Percentiles rank a stretch among this genome's conserved stretches.
Evolutionary conservation across 257 asterid genomes (phyloP).

Genomic region (Nicotiana benthamiana): DNA sequence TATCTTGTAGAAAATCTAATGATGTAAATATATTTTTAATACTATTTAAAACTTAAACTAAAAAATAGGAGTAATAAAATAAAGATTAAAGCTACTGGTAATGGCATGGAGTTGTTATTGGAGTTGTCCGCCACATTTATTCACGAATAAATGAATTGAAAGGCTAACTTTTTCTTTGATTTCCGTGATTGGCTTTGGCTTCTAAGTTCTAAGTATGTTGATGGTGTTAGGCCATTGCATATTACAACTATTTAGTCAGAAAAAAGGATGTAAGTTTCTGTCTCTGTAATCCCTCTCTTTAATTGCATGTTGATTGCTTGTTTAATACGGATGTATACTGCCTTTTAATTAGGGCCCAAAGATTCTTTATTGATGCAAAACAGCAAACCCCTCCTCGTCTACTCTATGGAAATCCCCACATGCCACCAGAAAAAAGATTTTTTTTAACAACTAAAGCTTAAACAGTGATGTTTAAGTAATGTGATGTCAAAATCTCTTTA

Average conservation of each 20-base stretch:
- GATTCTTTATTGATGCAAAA: neutral
- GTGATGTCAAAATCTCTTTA: neutral
- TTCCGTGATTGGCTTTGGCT: neutral
- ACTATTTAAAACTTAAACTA: too few relatives aligned
- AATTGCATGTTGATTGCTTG: constrained; percentile 9
- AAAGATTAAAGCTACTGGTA: neutral
- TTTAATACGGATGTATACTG: neutral
- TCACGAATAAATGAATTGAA: neutral
- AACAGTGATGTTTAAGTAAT: neutral
- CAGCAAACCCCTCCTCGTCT: neutral
- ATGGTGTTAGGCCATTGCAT: neutral
- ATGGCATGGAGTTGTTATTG: neutral
- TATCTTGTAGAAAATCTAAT: too few relatives aligned
- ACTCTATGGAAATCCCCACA: neutral
- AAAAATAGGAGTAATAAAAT: neutral
- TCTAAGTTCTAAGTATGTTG: neutral
- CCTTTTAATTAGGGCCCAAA: constrained; percentile 7
- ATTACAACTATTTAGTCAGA: neutral
- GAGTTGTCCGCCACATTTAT: neutral
- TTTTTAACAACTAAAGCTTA: neutral
- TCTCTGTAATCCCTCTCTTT: neutral
- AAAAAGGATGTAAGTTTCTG: neutral
- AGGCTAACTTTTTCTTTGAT: neutral
- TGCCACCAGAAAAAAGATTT: neutral
- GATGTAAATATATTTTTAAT: too few relatives aligned